Conservation (phyloP, 306 rosid species). For the Vicia sativa region DNA sequence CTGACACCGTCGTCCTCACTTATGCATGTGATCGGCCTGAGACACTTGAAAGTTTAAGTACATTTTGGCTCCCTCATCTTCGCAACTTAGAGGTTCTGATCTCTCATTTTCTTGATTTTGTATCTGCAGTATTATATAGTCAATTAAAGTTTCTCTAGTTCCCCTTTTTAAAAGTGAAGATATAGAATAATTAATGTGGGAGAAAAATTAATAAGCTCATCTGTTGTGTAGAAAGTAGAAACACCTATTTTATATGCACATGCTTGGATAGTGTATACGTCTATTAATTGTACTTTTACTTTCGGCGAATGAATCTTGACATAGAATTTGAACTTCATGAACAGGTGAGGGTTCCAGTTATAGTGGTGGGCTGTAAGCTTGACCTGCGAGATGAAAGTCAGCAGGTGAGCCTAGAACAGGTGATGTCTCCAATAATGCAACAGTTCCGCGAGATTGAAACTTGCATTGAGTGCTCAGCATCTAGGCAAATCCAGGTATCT, state of each 20-base stretch:
- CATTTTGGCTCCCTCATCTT: slow-evolving; percentile 93
- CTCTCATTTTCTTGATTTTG: background rate
- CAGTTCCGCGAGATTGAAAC: slow-evolving; percentile 99
- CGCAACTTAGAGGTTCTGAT: slow-evolving; percentile 82
- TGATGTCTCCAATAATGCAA: slow-evolving; percentile 99
- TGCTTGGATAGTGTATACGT: background rate
- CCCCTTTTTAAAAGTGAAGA: slow-evolving; percentile 11
- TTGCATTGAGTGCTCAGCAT: slow-evolving; percentile 94
- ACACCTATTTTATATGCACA: slow-evolving; percentile 6
- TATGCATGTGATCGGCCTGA: slow-evolving; percentile 92
- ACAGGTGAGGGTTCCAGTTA: slow-evolving; percentile 94
- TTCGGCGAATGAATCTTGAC: slow-evolving; percentile 21
- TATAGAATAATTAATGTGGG: background rate
- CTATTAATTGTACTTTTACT: background rate
- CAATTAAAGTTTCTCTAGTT: background rate
- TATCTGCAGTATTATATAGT: background rate
- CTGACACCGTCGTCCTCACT: slow-evolving; percentile 93
- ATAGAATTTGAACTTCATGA: slow-evolving; percentile 38
- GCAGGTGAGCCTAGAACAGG: slow-evolving; percentile 89
- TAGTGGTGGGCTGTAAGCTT: slow-evolving; percentile 95
- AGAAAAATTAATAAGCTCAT: slow-evolving; percentile 1
- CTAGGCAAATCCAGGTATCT: slow-evolving; percentile 89
- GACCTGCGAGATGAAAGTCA: slow-evolving; percentile 94
- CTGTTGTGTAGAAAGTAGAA: background rate
- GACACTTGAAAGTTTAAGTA: slow-evolving; percentile 80